Evolutionary conservation across 768 basidiomycete species (phyloP).

Genomic region (Leccinum disarticulatum): DNA sequence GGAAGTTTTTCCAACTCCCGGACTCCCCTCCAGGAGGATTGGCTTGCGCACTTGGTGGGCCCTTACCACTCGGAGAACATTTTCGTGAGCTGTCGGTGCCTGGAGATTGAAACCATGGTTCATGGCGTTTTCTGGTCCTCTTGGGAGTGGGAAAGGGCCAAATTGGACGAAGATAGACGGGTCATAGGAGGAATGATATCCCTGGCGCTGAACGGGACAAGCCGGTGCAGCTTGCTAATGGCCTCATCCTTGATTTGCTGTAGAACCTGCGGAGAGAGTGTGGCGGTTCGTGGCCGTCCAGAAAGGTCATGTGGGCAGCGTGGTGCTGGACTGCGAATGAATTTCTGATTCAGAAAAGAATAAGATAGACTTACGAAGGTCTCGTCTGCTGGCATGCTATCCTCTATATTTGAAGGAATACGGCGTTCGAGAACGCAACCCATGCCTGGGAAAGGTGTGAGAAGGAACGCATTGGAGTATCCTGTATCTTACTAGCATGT

Average conservation of each 20-base stretch:
- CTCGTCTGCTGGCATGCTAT: conserved; percentile 42
- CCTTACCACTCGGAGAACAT: conserved; percentile 76
- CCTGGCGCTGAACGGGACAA: conserved; percentile 43
- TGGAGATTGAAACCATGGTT: conserved; percentile 69
- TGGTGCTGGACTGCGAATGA: conserved; percentile 62
- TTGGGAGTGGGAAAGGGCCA: conserved; percentile 71
- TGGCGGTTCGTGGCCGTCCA: conserved; percentile 84
- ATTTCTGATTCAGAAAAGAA: not conserved
- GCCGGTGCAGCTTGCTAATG: conserved; percentile 47
- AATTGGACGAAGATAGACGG: conserved; percentile 48
- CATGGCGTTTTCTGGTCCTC: conserved; percentile 45
- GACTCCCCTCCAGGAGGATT: no score
- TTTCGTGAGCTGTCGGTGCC: conserved; percentile 86
- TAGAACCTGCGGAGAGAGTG: conserved; percentile 60
- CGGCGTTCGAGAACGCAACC: conserved; percentile 82
- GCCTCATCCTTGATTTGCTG: conserved; percentile 61
- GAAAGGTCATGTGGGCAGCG: conserved; percentile 87
- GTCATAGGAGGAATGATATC: conserved; percentile 35
- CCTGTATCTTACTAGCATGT: conserved; percentile 68
- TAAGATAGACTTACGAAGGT: conserved; percentile 61
- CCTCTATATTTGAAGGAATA: conserved; percentile 34
- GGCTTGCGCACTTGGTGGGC: no score
- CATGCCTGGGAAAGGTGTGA: conserved; percentile 62
- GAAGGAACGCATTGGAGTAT: not conserved
- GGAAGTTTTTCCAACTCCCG: no score